Conservation (phyloP, 257 asterid species). For the Solanum pimpinellifolium region DNA sequence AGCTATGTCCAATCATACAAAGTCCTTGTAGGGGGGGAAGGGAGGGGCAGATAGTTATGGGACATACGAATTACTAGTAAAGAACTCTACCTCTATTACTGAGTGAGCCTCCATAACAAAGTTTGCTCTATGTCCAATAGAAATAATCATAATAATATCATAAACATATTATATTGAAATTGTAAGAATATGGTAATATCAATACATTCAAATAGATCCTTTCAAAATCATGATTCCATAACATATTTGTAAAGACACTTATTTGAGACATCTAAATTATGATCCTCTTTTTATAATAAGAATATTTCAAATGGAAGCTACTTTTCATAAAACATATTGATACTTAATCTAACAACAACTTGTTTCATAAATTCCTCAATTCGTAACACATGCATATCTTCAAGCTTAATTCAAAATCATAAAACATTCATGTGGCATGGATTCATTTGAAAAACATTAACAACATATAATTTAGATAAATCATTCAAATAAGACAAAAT, state of each 20-base stretch:
- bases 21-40: too few species aligned
- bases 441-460: too few species aligned
- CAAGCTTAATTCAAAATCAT: neutral
- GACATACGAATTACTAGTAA: too few species aligned
- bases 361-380: neutral
- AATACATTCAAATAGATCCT: neutral
- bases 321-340: neutral
- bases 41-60: too few species aligned
- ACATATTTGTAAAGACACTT: neutral
- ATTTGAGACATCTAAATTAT: neutral
- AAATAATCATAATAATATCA: neutral
- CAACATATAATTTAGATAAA: too few species aligned
- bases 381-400: neutral
- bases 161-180: neutral
- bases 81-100: too few species aligned
- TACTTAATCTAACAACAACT: neutral
- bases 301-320: neutral
- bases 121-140: neutral
- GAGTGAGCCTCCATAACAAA: neutral
- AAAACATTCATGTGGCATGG: neutral
- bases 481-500: too few species aligned
- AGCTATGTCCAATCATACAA: too few species aligned
- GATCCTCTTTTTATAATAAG: neutral
- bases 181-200: neutral
- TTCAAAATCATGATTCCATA: neutral